These are phyloP conservation scores for Corylus avellana DNA, from an alignment of 306 rosid species.

Conservation along the genomic window DNA sequence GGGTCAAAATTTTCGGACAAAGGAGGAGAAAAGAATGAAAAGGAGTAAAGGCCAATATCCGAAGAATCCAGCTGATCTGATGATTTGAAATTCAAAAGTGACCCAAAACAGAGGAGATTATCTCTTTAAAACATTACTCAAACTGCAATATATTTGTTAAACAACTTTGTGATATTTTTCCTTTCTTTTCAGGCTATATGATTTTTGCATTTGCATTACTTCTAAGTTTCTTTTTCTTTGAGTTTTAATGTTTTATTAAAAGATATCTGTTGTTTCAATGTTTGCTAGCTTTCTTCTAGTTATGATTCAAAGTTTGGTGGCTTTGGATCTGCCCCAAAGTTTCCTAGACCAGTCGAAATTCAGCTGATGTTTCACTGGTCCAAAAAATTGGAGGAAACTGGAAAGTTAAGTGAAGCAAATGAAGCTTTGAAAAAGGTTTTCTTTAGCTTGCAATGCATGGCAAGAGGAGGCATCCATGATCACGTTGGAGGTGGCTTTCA, in stretches of 20 bases:
- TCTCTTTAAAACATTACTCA: not conserved
- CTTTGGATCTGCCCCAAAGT: slow-evolving; percentile 93
- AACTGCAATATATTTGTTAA: not conserved
- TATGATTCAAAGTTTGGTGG: slow-evolving; percentile 86
- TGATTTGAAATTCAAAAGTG: too few species aligned
- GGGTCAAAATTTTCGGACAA: too few species aligned
- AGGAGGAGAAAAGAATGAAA: too few species aligned
- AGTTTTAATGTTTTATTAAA: slow-evolving; percentile 20
- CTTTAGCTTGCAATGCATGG: slow-evolving; percentile 81
- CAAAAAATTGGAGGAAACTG: slow-evolving; percentile 62
- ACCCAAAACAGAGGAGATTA: too few species aligned
- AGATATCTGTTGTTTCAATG: slow-evolving; percentile 25
- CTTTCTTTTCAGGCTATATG: not conserved
- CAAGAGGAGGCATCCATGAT: slow-evolving; percentile 90
- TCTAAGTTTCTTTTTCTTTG: slow-evolving; percentile 17
- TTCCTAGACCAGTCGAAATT: slow-evolving; percentile 95
- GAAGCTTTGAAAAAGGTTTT: slow-evolving; percentile 57
- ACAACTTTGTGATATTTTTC: not conserved
- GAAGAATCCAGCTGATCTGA: too few species aligned
- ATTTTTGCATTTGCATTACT: not conserved
- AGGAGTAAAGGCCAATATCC: too few species aligned
- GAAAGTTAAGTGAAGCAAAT: slow-evolving; percentile 53
- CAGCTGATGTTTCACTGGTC: slow-evolving; percentile 81
- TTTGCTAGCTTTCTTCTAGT: slow-evolving; percentile 67
- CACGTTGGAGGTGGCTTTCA: slow-evolving; percentile 97